A percentile compares a stretch with the other conserved stretches of the same genome.
Evolutionary conservation across 2,329 filamentous ascomycete species (phyloP).

Genomic region (Paradendryphiella salina): DNA sequence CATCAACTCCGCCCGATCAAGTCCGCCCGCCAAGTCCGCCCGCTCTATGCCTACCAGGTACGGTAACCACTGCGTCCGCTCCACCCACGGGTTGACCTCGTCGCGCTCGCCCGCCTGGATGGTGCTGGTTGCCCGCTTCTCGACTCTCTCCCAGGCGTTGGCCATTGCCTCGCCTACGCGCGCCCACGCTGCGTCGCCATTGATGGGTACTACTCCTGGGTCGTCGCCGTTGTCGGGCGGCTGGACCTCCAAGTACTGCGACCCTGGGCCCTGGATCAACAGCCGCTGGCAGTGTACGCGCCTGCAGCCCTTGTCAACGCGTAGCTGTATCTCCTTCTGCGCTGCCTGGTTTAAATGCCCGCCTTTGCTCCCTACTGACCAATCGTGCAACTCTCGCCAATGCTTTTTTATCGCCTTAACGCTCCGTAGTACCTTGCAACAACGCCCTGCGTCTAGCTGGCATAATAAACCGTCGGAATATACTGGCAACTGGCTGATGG

Average conservation of each 20-base stretch:
- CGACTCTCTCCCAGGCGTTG: constrained; percentile 10
- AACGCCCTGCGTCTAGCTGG: too few species aligned
- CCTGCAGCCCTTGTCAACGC: not conserved
- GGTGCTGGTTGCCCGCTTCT: constrained; percentile 10
- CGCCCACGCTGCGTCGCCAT: constrained; percentile 11
- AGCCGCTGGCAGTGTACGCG: constrained; percentile 4
- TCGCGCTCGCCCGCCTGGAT: constrained; percentile 15
- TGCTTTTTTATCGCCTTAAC: too few species aligned
- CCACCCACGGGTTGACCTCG: constrained; percentile 18
- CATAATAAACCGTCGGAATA: too few species aligned
- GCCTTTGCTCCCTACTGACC: too few species aligned
- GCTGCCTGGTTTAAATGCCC: too few species aligned
- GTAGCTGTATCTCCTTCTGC: too few species aligned
- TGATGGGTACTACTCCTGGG: constrained; percentile 3
- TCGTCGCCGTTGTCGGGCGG: too few species aligned
- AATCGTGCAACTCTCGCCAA: too few species aligned
- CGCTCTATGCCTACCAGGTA: constrained; percentile 23
- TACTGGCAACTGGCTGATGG: too few species aligned
- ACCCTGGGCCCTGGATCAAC: constrained; percentile 4
- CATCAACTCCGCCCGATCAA: constrained; percentile 17
- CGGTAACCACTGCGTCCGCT: constrained; percentile 14
- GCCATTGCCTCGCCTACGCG: constrained; percentile 9
- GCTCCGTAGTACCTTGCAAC: too few species aligned
- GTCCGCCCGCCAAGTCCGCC: constrained; percentile 17
- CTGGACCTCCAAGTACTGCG: constrained; percentile 12